These are phyloP conservation scores for Phalaenopsis hybrid DNA, from an alignment of 116 monocot species.

Conservation along the genomic window DNA sequence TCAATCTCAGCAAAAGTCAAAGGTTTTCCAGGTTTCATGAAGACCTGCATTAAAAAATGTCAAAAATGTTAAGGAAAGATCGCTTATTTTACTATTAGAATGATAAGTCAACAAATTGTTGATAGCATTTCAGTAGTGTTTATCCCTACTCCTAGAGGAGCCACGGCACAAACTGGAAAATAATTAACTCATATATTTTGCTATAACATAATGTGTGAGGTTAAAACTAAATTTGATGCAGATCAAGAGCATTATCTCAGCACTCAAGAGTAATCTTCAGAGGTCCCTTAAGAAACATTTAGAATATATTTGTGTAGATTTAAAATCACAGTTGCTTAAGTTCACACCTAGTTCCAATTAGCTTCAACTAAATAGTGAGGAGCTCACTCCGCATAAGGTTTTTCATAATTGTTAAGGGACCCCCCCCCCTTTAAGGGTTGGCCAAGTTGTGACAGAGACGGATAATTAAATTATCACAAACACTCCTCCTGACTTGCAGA, in stretches of 20 bases:
- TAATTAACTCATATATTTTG: not conserved
- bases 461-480: too few relatives aligned
- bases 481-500: too few relatives aligned
- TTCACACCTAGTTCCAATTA: not conserved
- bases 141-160: not conserved
- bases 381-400: not conserved
- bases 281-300: not conserved
- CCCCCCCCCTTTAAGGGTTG: too few relatives aligned
- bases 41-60: slow-evolving; percentile 41
- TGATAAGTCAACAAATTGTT: not conserved
- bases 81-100: not conserved
- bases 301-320: not conserved
- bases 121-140: too few relatives aligned
- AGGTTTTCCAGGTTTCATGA: slow-evolving; percentile 95
- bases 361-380: slow-evolving; percentile 1
- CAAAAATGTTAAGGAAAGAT: not conserved
- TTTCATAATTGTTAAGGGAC: not conserved
- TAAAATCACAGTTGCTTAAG: not conserved
- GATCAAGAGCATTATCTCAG: not conserved
- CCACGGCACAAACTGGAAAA: not conserved
- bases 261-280: not conserved
- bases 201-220: not conserved
- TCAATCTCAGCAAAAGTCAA: slow-evolving; percentile 74
- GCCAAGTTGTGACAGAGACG: too few relatives aligned
- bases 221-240: not conserved